Percentiles rank a stretch among this genome's conserved stretches.
Evolutionary conservation across 2,329 filamentous ascomycete species (phyloP).

Genomic region (Ophiocordyceps robertsii): DNA sequence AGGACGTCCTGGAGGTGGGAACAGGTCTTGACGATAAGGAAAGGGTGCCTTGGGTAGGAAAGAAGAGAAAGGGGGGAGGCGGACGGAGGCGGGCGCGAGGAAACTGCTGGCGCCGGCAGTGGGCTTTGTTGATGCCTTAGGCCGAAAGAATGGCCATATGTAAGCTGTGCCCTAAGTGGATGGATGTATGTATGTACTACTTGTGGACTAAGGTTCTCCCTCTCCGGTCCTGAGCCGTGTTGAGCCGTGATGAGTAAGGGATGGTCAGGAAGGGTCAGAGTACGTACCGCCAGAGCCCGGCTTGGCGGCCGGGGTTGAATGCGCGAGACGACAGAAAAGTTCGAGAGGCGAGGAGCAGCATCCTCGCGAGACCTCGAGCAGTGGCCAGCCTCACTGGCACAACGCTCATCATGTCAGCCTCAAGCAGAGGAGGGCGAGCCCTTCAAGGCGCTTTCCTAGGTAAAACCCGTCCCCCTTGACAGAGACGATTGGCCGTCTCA

Average conservation of each 20-base stretch:
- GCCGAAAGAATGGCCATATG: constrained; percentile 1
- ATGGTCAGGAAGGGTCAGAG: no score
- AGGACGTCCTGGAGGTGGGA: constrained; percentile 57
- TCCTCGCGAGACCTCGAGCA: not conserved
- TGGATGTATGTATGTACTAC: no score
- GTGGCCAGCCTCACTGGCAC: constrained; percentile 4
- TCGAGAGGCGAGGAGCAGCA: constrained; percentile 7
- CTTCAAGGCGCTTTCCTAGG: constrained; percentile 35
- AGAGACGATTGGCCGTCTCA: not conserved
- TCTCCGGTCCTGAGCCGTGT: no score
- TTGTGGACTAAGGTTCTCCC: no score
- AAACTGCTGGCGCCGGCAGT: not conserved
- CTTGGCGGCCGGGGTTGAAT: not conserved
- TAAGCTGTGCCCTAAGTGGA: not conserved
- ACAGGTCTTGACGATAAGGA: constrained; percentile 92
- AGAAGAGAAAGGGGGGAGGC: constrained; percentile 10
- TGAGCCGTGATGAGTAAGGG: no score
- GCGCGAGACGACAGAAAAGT: constrained; percentile 9
- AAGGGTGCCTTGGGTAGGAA: constrained; percentile 52
- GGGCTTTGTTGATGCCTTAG: constrained; percentile 11
- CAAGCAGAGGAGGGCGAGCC: constrained; percentile 41
- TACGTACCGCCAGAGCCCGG: not conserved
- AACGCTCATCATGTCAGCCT: constrained; percentile 30
- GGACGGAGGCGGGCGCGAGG: constrained; percentile 3
- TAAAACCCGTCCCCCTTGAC: constrained; percentile 16